Evolutionary conservation across 768 basidiomycete species (phyloP), one percentile per base, ranked within the genome.

Genomic region (Sutorius australiensis): DNA sequence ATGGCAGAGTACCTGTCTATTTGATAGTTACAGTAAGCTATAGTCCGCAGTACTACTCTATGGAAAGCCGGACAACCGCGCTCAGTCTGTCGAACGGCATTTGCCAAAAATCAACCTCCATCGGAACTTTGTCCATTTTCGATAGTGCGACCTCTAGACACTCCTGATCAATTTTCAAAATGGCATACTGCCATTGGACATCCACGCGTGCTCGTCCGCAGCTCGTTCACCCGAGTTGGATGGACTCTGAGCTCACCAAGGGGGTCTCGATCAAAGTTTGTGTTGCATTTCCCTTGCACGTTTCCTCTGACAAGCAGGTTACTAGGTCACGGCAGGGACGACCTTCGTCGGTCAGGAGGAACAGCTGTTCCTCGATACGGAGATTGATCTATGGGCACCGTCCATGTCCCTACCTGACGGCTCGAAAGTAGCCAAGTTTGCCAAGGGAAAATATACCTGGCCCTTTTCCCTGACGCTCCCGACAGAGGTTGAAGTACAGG

Each of bases 1-100:
- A 85, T 92, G 85, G 86, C 86, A 13, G 82, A 80, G 61, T 92
- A 90, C 63, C 87, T 92, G 89, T 91, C 89, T 36, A 72, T 82
- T 58, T 92, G 76, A 68, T 19, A 7, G 45, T 36, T 9, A n/a
- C n/a, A n/a, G n/a, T n/a, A 7, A 9, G 27, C 31, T 34, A 47
- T 9, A n/a, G n/a, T 17, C 10, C 4, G 24, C 24, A 24, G 24
- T 4, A 24, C 24, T 24, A 24, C 24, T 24, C 24, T n/a, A n/a
- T n/a, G n/a, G n/a, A n/a, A n/a, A n/a, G n/a, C n/a, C n/a, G n/a
- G n/a, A n/a, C n/a, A n/a, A n/a, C n/a, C n/a, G n/a, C n/a, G n/a
- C n/a, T n/a, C n/a, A n/a, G n/a, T n/a, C n/a, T n/a, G n/a, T n/a
- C n/a, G n/a, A n/a, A n/a, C n/a, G n/a, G n/a, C n/a, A n/a, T n/a